Evolutionary conservation across 2,329 filamentous ascomycete species (phyloP).

Genomic region (Botrytis fragariae): DNA sequence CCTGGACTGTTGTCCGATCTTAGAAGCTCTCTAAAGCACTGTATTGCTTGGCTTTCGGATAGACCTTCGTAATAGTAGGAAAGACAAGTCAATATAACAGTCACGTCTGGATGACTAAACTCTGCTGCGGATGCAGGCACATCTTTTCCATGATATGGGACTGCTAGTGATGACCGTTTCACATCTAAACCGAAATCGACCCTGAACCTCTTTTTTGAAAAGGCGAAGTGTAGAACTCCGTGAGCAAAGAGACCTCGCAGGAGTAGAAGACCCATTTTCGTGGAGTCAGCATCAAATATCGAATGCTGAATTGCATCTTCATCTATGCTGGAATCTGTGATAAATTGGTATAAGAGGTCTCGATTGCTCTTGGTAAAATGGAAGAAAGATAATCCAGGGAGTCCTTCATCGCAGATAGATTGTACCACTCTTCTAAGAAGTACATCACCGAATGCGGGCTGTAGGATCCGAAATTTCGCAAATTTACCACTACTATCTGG

Average conservation of each 20-base stretch:
- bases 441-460: slow-evolving; percentile 32
- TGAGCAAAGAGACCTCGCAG: slow-evolving; percentile 55
- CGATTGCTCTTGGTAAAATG: not conserved
- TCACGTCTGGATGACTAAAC: slow-evolving; percentile 60
- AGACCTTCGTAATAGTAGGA: slow-evolving; percentile 59
- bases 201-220: slow-evolving; percentile 59
- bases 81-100: slow-evolving; percentile 54
- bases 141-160: slow-evolving; percentile 61
- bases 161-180: slow-evolving; percentile 49
- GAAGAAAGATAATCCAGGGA: slow-evolving; percentile 44
- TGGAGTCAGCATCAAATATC: slow-evolving; percentile 33
- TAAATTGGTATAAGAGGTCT: slow-evolving; percentile 10
- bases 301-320: slow-evolving; percentile 21
- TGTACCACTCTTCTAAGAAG: slow-evolving; percentile 41
- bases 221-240: slow-evolving; percentile 52
- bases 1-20: slow-evolving; percentile 50
- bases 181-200: slow-evolving; percentile 62
- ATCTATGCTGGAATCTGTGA: slow-evolving; percentile 3
- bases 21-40: slow-evolving; percentile 47
- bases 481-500: slow-evolving; percentile 41
- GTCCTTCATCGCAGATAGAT: slow-evolving; percentile 45
- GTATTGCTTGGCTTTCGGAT: slow-evolving; percentile 47
- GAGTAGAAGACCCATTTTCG: slow-evolving; percentile 44
- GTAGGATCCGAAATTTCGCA: slow-evolving; percentile 50
- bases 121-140: slow-evolving; percentile 49